Evolutionary conservation across 2,329 filamentous ascomycete species (phyloP).

Genomic region (Penicillium janthinellum): DNA sequence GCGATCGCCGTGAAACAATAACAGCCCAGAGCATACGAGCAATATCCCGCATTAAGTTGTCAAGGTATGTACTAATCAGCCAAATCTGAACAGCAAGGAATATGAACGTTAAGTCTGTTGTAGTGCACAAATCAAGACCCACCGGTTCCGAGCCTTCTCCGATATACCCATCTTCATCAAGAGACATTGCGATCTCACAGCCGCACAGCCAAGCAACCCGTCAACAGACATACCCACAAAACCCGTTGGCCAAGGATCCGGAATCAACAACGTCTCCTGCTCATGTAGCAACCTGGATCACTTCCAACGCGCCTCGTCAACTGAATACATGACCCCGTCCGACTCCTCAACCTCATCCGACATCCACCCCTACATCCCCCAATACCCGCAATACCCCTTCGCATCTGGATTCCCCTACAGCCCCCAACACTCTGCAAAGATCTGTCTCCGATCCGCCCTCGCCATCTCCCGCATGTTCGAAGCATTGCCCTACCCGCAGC

Average conservation of each 20-base stretch:
- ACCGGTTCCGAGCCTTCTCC: constrained; percentile 50
- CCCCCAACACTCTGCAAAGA: constrained; percentile 44
- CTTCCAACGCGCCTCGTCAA: constrained; percentile 31
- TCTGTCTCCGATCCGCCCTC: constrained; percentile 45
- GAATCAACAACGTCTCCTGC: constrained; percentile 35
- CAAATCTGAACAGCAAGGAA: not conserved
- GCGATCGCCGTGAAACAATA: constrained; percentile 37
- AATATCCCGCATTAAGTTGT: constrained; percentile 49
- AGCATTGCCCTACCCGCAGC: constrained; percentile 41
- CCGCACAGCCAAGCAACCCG: constrained; percentile 28
- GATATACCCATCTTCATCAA: constrained; percentile 51
- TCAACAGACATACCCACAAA: constrained; percentile 12
- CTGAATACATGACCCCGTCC: constrained; percentile 38
- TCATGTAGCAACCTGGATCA: constrained; percentile 35
- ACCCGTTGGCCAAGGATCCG: constrained; percentile 19
- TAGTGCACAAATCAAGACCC: constrained; percentile 50
- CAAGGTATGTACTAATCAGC: constrained; percentile 35
- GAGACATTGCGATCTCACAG: constrained; percentile 47
- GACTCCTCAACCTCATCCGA: constrained; percentile 37
- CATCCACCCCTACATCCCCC: constrained; percentile 29
- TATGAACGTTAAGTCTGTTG: not conserved
- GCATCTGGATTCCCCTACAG: constrained; percentile 45
- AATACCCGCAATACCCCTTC: constrained; percentile 34
- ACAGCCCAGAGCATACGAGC: constrained; percentile 44
- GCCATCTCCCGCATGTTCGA: constrained; percentile 47